Evolutionary conservation across 352 stramenopile genomes (phyloP), one percentile per base, ranked within the genome.

Genomic region (Blastocystis sp.): DNA sequence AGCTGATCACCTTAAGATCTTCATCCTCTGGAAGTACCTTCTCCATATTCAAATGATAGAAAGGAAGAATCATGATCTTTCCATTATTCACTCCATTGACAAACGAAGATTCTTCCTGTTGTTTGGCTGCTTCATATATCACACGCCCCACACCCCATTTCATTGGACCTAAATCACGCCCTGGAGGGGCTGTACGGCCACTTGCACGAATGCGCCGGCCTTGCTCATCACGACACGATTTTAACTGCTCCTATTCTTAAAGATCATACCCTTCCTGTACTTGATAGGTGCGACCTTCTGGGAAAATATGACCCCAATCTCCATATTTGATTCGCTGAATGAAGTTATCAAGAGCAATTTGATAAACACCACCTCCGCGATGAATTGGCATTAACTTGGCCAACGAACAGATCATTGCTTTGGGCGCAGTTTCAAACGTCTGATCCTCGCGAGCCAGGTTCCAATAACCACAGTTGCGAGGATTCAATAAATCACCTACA

Each of bases 221-320:
- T 32, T 86, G 32, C 19, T 27, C 42, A 74, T 86, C 52, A 39
- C 75, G 49, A 42, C 57, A 71, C 3, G 61, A 75, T 42, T 86
- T 75, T 37, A 75, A 29, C 24, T 86, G 57, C 46, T 86, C 61
- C 75, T 86, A 86, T n/a, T 37, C 19, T 24, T 29, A 6, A 77
- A 24, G 27, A 1, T 11, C 56, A 77, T 16, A 71, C 24, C 9
- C 5, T 32, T 51, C 24, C 1, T 4, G 6, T 54, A 78, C 75
- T 46, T 86, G 75, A 39, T 75, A 86, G 7, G 75, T 86, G 11
- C 61, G 49, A 37, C 75, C 75, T 46, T 86, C 75, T 21, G 75
- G 75, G 46, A 86, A 86, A 46, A 86, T 86, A 51, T 86, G 75
- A 27, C 57, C 39, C 75, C 75, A 86, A 16, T 86, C 57, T 19